A percentile compares a stretch with the other conserved stretches of the same genome.
phyloP scores from a whole-genome alignment of 345 rosid species.

The Eucalyptus lansdowneana region DNA sequence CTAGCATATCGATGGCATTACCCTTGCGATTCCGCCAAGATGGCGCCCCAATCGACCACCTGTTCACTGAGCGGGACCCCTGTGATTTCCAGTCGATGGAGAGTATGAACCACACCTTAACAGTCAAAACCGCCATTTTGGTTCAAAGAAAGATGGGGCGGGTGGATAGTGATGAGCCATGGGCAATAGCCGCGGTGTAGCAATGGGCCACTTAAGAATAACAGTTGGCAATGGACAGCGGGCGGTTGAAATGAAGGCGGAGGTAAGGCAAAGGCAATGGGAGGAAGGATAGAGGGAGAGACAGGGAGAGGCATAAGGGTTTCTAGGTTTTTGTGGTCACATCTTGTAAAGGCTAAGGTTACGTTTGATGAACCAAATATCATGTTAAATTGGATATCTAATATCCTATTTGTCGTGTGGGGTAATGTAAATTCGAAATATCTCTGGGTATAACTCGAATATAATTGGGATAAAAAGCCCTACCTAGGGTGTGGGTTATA shows the following conservation, averaged over 20 bases:
- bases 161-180: not conserved
- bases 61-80: rapidly evolving
- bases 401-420: not conserved
- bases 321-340: no score
- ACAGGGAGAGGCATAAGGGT: no score
- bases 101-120: no score
- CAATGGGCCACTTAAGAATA: not conserved
- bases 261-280: not conserved
- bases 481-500: not conserved
- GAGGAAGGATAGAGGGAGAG: not conserved
- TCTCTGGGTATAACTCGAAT: not conserved
- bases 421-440: not conserved
- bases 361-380: not conserved
- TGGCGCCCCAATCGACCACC: rapidly evolving
- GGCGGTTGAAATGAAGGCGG: not conserved
- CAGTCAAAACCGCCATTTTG: rapidly evolving
- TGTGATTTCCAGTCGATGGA: no score
- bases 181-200: not conserved
- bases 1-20: no score
- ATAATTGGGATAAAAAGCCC: not conserved
- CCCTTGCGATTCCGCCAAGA: no score
- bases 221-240: not conserved
- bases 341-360: not conserved
- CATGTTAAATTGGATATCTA: not conserved
- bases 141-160: not conserved